Conservation (phyloP, 2,329 filamentous ascomycete genomes). For the Cryoendolithus antarcticus region DNA sequence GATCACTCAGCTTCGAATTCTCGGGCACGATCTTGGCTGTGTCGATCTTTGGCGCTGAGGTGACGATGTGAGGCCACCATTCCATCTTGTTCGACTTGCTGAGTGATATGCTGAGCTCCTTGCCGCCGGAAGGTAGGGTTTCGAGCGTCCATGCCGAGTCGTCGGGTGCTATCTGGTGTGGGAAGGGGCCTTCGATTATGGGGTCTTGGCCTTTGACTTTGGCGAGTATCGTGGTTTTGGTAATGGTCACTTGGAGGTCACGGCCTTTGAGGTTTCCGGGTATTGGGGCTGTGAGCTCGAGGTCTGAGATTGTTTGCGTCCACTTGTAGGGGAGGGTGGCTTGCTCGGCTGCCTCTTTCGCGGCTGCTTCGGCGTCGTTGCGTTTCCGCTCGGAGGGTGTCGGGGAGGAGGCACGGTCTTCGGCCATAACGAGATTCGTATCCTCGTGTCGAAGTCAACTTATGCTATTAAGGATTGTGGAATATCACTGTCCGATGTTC, state of each 20-base stretch:
- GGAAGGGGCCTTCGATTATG: constrained; percentile 71
- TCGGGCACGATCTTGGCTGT: constrained; percentile 91
- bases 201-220: constrained; percentile 81
- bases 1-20: constrained; percentile 77
- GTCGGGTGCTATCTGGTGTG: constrained; percentile 65
- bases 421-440: no score
- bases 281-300: constrained; percentile 67
- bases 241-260: constrained; percentile 74
- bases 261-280: constrained; percentile 72
- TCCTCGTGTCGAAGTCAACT: no score
- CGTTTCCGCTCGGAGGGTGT: constrained; percentile 42
- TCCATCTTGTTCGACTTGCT: constrained; percentile 96
- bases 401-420: constrained; percentile 28
- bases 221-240: constrained; percentile 64
- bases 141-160: constrained; percentile 93
- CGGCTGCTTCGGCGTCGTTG: constrained; percentile 46
- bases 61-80: constrained; percentile 95
- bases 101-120: constrained; percentile 77
- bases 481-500: no score
- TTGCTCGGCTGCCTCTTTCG: constrained; percentile 77
- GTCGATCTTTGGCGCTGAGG: constrained; percentile 78
- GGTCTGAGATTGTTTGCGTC: constrained; percentile 81
- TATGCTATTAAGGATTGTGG: no score
- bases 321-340: constrained; percentile 90
- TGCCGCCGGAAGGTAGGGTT: constrained; percentile 46